Conservation (phyloP, 345 rosid genomes). For the Rhizophora mangle region DNA sequence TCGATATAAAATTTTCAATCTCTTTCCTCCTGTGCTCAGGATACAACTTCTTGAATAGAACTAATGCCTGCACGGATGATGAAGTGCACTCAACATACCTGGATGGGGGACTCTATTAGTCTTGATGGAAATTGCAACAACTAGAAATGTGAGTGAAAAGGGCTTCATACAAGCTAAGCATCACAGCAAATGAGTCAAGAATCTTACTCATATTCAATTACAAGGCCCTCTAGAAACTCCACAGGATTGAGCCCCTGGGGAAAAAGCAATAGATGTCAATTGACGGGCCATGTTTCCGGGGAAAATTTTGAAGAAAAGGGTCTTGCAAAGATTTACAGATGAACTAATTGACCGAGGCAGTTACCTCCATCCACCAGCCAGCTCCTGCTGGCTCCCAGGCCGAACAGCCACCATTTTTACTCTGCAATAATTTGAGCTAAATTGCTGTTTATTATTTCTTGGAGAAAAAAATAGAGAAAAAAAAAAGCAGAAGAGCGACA, state of each 20-base stretch:
- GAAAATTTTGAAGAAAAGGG: background rate
- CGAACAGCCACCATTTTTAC: no score
- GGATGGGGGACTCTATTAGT: background rate
- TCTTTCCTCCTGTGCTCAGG: no score
- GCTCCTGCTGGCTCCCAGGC: no score
- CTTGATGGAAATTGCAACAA: background rate
- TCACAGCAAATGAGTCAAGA: background rate
- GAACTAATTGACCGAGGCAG: background rate
- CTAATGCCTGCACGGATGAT: no score
- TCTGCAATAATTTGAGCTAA: no score
- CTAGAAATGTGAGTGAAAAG: no score
- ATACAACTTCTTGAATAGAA: no score
- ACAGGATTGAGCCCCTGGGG: conserved; percentile 20
- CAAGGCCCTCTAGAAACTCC: conserved; percentile 21
- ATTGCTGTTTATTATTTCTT: no score
- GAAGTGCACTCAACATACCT: conserved; percentile 16
- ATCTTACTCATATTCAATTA: conserved; percentile 26
- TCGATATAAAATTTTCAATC: no score
- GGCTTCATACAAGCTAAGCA: background rate
- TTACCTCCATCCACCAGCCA: conserved; percentile 27
- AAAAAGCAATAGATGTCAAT: background rate
- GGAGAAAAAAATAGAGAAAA: background rate
- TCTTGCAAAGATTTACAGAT: background rate
- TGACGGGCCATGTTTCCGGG: background rate
- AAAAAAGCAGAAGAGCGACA: background rate